Evolutionary conservation across 495 filamentous ascomycete species (phyloP).

Genomic region (Talaromyces nanjingensis): DNA sequence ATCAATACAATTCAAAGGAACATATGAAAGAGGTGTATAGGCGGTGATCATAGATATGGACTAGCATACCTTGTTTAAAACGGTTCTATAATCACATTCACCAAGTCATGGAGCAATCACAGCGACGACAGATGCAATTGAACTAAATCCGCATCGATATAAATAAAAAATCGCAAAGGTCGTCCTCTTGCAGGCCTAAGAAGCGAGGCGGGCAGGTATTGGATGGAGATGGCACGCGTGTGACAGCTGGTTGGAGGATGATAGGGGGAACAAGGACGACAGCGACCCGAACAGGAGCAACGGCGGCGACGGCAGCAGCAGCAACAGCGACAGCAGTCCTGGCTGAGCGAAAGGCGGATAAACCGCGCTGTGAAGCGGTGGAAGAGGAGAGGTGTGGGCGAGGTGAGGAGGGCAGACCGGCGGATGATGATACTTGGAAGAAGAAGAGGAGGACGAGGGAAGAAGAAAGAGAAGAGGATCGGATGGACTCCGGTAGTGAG

Average conservation of each 20-base stretch:
- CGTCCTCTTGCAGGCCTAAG: not conserved
- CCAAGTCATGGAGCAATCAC: not conserved
- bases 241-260: not conserved
- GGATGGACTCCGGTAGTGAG: not conserved
- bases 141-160: not conserved
- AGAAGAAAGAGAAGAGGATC: not conserved
- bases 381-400: not conserved
- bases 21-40: not conserved
- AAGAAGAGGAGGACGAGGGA: not conserved
- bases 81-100: not conserved
- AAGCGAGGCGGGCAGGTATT: not conserved
- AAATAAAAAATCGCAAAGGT: not conserved
- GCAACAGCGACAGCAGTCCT: not conserved
- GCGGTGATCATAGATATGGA: not conserved
- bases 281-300: not conserved
- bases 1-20: not conserved
- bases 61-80: not conserved
- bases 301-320: not conserved
- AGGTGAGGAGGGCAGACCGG: not conserved
- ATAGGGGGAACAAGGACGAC: not conserved
- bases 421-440: not conserved
- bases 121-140: not conserved
- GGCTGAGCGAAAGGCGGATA: not conserved
- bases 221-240: conserved; percentile 4
- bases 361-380: not conserved